These are phyloP conservation scores for Hyaloraphidium curvatum DNA, from an alignment of 192 early-diverging fungal species.

Conservation along the genomic window DNA sequence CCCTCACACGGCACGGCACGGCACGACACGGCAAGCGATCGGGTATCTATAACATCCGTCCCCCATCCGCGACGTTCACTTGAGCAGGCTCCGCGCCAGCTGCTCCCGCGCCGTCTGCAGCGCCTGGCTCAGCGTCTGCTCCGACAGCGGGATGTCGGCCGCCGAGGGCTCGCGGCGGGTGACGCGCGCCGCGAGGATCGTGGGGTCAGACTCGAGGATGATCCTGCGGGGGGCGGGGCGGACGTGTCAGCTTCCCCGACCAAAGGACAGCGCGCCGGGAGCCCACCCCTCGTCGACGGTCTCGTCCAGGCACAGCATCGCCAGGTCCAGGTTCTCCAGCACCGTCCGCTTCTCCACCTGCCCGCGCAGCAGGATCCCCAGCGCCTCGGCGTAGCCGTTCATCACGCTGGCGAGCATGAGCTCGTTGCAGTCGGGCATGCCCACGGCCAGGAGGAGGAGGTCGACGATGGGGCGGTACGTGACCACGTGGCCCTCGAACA, in stretches of 20 bases:
- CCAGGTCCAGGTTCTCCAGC: conserved; percentile 79
- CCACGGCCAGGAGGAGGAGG: conserved; percentile 79
- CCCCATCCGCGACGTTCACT: too few species aligned
- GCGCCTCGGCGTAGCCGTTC: conserved; percentile 63
- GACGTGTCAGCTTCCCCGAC: background rate
- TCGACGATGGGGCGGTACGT: conserved; percentile 71
- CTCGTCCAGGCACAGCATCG: conserved; percentile 80
- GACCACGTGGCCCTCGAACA: conserved; percentile 83
- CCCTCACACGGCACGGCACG: too few species aligned
- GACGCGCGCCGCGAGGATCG: conserved; percentile 21
- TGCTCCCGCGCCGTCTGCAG: conserved; percentile 23
- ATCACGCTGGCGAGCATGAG: conserved; percentile 60
- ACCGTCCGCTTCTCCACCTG: conserved; percentile 81
- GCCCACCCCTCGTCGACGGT: conserved; percentile 80
- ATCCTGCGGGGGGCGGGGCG: conserved; percentile 8
- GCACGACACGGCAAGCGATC: too few species aligned
- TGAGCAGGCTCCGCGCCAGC: conserved; percentile 19
- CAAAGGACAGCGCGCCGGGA: background rate
- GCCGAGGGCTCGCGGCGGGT: conserved; percentile 19
- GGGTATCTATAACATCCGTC: too few species aligned
- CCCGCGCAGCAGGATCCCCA: conserved; percentile 37
- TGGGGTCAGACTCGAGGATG: conserved; percentile 24
- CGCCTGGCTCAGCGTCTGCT: conserved; percentile 26
- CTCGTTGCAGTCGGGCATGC: conserved; percentile 84
- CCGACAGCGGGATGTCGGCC: conserved; percentile 9